Conservation (phyloP, 1,284 basidiomycete genomes). For the Pterulicium gracile region DNA sequence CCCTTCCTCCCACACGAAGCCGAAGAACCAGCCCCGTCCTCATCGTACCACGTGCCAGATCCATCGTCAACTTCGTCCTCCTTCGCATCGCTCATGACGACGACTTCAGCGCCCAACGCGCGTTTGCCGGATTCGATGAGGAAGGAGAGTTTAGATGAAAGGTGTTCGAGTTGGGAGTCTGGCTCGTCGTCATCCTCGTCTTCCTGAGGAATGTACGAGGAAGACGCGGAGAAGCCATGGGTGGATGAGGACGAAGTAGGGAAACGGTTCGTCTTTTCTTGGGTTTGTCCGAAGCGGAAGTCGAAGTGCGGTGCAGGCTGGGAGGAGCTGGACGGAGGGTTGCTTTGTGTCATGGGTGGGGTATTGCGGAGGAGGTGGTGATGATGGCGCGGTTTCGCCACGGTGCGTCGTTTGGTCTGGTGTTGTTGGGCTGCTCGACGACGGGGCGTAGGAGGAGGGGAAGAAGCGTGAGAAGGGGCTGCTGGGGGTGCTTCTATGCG, state of each 20-base stretch:
- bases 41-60: slow-evolving; percentile 57
- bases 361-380: neutral
- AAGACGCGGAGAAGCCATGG: no score
- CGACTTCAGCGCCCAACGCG: slow-evolving; percentile 58
- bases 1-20: neutral
- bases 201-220: slow-evolving; percentile 5
- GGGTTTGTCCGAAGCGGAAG: neutral
- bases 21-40: slow-evolving; percentile 17
- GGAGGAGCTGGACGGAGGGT: neutral
- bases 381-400: neutral
- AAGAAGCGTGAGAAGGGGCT: slow-evolving; percentile 1
- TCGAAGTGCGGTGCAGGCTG: neutral
- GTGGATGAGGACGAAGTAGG: neutral
- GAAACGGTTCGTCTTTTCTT: neutral
- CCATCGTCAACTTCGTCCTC: slow-evolving; percentile 70
- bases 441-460: neutral
- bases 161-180: slow-evolving; percentile 56
- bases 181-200: neutral
- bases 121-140: slow-evolving; percentile 67
- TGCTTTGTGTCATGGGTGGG: neutral
- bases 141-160: slow-evolving; percentile 50
- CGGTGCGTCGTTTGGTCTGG: neutral
- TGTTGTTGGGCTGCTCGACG: neutral
- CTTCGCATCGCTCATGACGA: slow-evolving; percentile 57
- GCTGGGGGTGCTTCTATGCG: slow-evolving; percentile 7